Conservation (phyloP, 73 alveolate species). For the Tetrahymena malaccensis region DNA sequence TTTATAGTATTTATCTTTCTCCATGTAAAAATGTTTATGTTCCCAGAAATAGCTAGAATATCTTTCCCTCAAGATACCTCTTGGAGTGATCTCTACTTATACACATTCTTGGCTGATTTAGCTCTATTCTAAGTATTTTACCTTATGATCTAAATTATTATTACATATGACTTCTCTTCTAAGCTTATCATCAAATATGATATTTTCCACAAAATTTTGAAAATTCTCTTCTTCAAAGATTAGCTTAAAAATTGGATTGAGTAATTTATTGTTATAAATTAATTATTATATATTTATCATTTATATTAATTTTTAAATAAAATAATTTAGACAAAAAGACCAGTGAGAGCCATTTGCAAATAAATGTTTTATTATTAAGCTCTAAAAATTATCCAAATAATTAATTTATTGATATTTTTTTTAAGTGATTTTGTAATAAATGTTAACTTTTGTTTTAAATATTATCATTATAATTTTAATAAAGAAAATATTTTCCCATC, state of each 20-base stretch:
- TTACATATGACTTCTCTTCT: not conserved
- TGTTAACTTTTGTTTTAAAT: too few species aligned
- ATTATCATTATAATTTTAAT: too few species aligned
- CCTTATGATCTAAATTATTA: not conserved
- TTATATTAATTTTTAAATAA: too few species aligned
- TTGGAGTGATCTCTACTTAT: not conserved
- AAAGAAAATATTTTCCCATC: too few species aligned
- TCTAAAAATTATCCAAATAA: too few species aligned
- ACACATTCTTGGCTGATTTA: not conserved
- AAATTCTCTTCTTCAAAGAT: not conserved
- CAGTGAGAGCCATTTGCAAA: too few species aligned
- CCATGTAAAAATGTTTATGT: not conserved
- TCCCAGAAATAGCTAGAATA: not conserved
- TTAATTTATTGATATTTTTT: too few species aligned
- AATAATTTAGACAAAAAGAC: too few species aligned
- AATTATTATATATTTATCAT: too few species aligned
- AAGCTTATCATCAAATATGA: not conserved
- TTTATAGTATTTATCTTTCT: not conserved
- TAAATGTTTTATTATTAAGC: too few species aligned
- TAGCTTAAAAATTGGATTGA: not conserved
- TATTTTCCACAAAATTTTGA: not conserved
- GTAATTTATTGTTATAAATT: not conserved
- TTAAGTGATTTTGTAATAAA: too few species aligned
- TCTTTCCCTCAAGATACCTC: not conserved
- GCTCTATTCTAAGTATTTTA: not conserved